Evolutionary conservation across 768 basidiomycete genomes (phyloP).

Genomic region (Podaxis sp.): DNA sequence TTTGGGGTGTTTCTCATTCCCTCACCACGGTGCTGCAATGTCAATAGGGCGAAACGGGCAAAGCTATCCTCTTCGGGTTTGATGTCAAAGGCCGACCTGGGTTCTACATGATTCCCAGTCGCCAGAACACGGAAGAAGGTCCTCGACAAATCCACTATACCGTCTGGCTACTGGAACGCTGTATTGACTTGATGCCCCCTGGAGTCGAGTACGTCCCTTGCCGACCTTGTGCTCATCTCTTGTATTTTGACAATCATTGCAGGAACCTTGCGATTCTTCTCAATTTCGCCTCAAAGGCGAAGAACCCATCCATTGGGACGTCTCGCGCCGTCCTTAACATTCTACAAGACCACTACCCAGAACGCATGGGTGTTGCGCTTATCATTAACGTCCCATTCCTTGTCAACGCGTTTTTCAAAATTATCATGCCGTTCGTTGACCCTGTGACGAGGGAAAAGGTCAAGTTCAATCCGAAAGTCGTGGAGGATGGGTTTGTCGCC

Average conservation of each 20-base stretch:
- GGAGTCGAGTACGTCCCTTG: conserved; percentile 68
- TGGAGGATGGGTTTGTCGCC: conserved; percentile 67
- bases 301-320: conserved; percentile 47
- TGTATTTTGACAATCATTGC: conserved; percentile 2
- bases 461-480: conserved; percentile 69
- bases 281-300: conserved; percentile 74
- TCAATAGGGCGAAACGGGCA: conserved; percentile 73
- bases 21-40: neutral
- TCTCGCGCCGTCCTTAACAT: conserved; percentile 56
- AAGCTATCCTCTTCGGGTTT: conserved; percentile 76
- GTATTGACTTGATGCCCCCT: conserved; percentile 74
- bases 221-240: neutral
- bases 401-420: conserved; percentile 70
- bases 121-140: conserved; percentile 76
- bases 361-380: conserved; percentile 74
- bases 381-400: conserved; percentile 83
- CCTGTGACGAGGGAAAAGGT: conserved; percentile 76
- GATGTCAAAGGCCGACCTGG: conserved; percentile 66
- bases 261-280: conserved; percentile 74
- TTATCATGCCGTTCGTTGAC: conserved; percentile 82
- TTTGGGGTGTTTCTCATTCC: neutral
- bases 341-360: conserved; percentile 83
- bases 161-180: conserved; percentile 78
- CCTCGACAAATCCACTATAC: conserved; percentile 69
- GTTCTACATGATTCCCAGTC: conserved; percentile 65